Evolutionary conservation across 139 green algal species (phyloP), one percentile per base, ranked within the genome.

Genomic region (Pedinophyceae sp.): DNA sequence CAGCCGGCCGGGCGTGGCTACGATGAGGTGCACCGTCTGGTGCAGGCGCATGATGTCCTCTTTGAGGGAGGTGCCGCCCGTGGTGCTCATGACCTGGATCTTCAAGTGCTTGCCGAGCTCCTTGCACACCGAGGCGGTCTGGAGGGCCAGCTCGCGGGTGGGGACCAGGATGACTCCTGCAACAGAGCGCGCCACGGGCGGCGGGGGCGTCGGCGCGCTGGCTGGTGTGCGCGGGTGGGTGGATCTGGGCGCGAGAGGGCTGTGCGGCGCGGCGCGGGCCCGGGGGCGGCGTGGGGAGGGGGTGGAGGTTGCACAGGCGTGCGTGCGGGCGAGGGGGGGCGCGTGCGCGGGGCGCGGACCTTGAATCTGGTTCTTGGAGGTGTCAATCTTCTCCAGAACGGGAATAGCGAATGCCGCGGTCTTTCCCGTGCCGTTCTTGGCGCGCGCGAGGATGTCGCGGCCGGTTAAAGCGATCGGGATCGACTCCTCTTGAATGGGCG

Each of bases 351-450:
- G 34, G 43, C 15, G 23, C 38, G 46, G 57, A 88, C 86, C 88
- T 72, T 99, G 92, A 50, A 99, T 90, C 47, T 84, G 69, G 49
- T 92, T 86, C 47, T 78, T 83, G 27, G 51, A 70, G 3, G 72
- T 71, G 65, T 97, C 88, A 6, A 97, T 67, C 54, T 85, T 86
- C 67, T 99, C 92, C 18, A 99, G 68, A 15, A 94, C 78, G 0
- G 92, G 92, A 55, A 99, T 95, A 69, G 70, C 86, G 65, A 98
- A 99, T n/a, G 92, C 89, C 34, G 91, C 92, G 0, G 92, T 99
- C 67, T 99, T 99, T 47, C 92, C 92, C 4, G 92, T 99, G 43
- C 92, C 92, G 67, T 99, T 99, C 70, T 99, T 99, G 49, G 92
- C 92, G n/a, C 92, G 75, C 3, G 92, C 92, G 16, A 99, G 76